phyloP scores from a whole-genome alignment of 345 rosid genomes.

The Balakata baccata region DNA sequence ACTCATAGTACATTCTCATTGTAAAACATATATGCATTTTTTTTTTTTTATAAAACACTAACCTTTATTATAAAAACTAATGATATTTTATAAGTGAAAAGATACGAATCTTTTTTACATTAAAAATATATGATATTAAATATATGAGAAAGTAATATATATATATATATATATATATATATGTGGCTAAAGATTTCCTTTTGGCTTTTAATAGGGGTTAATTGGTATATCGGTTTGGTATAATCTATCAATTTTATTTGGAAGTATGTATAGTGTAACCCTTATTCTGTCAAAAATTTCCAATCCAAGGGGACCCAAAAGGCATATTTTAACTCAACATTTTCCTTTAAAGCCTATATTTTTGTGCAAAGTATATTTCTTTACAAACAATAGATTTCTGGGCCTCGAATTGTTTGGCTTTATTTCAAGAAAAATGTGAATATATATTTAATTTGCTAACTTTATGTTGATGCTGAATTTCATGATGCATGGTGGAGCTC shows the following conservation, averaged over 20 bases:
- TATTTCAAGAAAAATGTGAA: background rate
- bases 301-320: constrained; percentile 28
- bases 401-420: constrained; percentile 33
- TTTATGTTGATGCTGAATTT: constrained; percentile 25
- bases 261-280: background rate
- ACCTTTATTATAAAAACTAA: no score
- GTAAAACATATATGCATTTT: no score
- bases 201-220: background rate
- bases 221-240: background rate
- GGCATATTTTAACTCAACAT: constrained; percentile 18
- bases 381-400: constrained; percentile 26
- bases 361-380: constrained; percentile 17
- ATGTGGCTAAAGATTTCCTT: no score
- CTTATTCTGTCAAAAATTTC: constrained; percentile 15
- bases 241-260: background rate
- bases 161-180: no score
- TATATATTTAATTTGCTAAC: background rate
- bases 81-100: no score
- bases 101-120: no score
- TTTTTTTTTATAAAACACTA: no score
- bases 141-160: no score
- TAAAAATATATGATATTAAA: no score
- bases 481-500: constrained; percentile 23
- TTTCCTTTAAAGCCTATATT: constrained; percentile 15
- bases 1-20: no score